phyloP scores from a whole-genome alignment of 331 rosid genomes.

The Stylosanthes scabra region DNA sequence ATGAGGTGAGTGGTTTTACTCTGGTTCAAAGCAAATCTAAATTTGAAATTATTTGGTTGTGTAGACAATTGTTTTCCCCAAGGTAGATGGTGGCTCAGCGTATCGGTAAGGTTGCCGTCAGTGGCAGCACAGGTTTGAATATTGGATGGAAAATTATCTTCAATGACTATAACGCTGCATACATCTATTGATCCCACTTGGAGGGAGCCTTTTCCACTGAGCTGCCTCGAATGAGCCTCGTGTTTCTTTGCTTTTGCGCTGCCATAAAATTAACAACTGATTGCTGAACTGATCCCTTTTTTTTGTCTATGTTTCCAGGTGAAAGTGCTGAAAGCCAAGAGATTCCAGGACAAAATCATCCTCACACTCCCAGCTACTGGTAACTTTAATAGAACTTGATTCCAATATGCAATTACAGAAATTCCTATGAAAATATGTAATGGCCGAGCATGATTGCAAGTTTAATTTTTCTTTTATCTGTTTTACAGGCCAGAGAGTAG shows the following conservation, averaged over 20 bases:
- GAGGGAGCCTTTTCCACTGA: too few species aligned
- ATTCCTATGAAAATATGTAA: background rate
- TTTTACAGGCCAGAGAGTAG: slow-evolving; percentile 79
- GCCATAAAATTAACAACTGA: slow-evolving; percentile 16
- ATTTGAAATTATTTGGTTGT: slow-evolving; percentile 5
- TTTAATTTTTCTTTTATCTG: slow-evolving; percentile 33
- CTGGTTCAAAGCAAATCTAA: slow-evolving; percentile 8
- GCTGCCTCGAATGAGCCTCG: background rate
- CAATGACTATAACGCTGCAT: too few species aligned
- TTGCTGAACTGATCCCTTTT: background rate
- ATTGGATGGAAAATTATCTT: too few species aligned
- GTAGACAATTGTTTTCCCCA: background rate
- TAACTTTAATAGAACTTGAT: slow-evolving; percentile 39
- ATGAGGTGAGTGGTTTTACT: slow-evolving; percentile 61
- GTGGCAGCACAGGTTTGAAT: too few species aligned
- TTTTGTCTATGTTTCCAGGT: slow-evolving; percentile 56
- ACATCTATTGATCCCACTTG: too few species aligned
- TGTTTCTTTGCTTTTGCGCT: slow-evolving; percentile 13
- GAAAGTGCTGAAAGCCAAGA: slow-evolving; percentile 56
- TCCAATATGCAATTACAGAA: slow-evolving; percentile 1
- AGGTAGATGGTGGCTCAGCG: slow-evolving; percentile 3
- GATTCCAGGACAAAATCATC: slow-evolving; percentile 68
- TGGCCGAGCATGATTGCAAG: background rate
- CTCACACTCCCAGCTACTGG: slow-evolving; percentile 86
- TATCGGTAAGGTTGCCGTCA: too few species aligned